Evolutionary conservation across 768 basidiomycete genomes (phyloP).

Genomic region (Solioccasus polychromus): DNA sequence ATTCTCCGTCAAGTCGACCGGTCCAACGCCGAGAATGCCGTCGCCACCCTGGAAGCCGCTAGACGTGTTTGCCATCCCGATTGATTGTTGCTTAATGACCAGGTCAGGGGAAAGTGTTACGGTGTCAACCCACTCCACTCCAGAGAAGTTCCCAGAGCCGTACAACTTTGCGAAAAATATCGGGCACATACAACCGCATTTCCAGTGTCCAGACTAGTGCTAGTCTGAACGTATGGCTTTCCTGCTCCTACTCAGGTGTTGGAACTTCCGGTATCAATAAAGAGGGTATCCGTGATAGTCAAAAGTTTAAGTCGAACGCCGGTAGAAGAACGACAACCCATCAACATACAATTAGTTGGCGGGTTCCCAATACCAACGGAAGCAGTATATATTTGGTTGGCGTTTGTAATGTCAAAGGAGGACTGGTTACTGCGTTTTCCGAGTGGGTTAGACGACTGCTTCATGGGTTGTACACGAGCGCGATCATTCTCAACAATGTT

Average conservation of each 20-base stretch:
- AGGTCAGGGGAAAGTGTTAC: background rate
- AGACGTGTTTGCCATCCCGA: background rate
- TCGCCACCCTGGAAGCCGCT: background rate
- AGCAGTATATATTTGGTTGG: background rate
- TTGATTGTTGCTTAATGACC: background rate
- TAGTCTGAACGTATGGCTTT: constrained; percentile 10
- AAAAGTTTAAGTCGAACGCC: background rate
- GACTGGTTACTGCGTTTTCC: too few relatives aligned
- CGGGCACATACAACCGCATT: background rate
- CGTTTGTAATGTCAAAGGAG: background rate
- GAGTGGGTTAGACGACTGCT: background rate
- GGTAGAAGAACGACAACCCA: too few relatives aligned
- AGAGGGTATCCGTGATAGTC: constrained; percentile 17
- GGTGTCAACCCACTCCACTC: background rate
- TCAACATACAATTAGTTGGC: constrained; percentile 19
- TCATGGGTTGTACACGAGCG: background rate
- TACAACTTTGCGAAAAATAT: background rate
- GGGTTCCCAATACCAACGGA: background rate
- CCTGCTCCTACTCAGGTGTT: constrained; percentile 29
- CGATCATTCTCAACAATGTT: background rate
- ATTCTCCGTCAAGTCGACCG: background rate
- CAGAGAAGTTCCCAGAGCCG: background rate
- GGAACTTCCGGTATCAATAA: constrained; percentile 31
- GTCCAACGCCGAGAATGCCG: background rate
- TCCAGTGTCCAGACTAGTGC: constrained; percentile 15